Conservation (phyloP, 257 asterid genomes). For the Marsdenia floribunda region DNA sequence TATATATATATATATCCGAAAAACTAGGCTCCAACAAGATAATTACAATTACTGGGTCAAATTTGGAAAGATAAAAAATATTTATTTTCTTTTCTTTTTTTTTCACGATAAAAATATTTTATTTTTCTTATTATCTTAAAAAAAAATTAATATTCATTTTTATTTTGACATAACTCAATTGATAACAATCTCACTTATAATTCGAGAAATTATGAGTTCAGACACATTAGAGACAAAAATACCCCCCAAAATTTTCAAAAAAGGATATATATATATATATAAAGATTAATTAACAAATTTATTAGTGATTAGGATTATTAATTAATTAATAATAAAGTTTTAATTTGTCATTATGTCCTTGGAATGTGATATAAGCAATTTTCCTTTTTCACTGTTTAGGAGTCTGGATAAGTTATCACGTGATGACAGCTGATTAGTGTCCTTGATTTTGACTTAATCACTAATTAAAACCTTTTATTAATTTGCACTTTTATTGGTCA, state of each 20-base stretch:
- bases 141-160: no score
- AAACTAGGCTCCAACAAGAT: background rate
- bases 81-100: no score
- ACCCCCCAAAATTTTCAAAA: no score
- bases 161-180: no score
- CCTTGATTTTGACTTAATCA: constrained; percentile 22
- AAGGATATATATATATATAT: no score
- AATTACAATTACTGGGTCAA: no score
- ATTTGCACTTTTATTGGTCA: background rate
- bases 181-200: no score
- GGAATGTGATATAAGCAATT: background rate
- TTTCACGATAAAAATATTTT: no score
- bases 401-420: constrained; percentile 4
- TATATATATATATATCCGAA: background rate
- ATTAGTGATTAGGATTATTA: background rate
- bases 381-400: background rate
- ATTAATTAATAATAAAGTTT: constrained; percentile 1
- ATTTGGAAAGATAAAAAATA: no score
- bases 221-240: no score
- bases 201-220: no score
- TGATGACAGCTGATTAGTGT: constrained; percentile 17
- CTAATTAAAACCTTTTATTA: background rate
- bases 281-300: background rate
- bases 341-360: constrained; percentile 15
- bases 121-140: no score